These are phyloP conservation scores for Oxyria digyna DNA, from an alignment of 148 eudicot genomes.

Conservation along the genomic window DNA sequence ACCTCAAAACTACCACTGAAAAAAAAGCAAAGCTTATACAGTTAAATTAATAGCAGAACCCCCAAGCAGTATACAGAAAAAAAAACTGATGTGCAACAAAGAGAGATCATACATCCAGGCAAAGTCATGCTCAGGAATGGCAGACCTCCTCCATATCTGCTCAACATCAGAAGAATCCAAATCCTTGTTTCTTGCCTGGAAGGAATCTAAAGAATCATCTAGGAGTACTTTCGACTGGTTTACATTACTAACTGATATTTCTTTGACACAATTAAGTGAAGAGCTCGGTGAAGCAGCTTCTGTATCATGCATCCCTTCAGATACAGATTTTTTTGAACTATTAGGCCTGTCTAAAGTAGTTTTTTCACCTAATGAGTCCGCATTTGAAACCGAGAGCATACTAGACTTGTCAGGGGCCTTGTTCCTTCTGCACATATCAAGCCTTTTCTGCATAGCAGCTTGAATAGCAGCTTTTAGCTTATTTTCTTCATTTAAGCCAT, in stretches of 20 bases:
- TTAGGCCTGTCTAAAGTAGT: conserved; percentile 24
- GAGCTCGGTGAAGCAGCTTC: conserved; percentile 11
- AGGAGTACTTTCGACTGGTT: conserved; percentile 34
- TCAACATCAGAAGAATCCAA: conserved; percentile 20
- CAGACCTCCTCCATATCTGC: conserved; percentile 27
- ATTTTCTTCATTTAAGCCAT: conserved; percentile 35
- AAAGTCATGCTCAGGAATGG: conserved; percentile 73
- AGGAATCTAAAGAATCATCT: conserved; percentile 19
- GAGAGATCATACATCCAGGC: conserved; percentile 74
- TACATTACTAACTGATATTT: conserved; percentile 17
- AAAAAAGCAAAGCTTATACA: conserved; percentile 8
- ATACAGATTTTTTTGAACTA: conserved; percentile 16
- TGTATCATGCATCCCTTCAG: conserved; percentile 28
- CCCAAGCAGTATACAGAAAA: not conserved
- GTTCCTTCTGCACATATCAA: conserved; percentile 42
- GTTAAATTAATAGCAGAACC: not conserved
- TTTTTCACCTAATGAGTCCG: conserved; percentile 16
- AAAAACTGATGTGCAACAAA: conserved; percentile 1
- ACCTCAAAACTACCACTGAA: conserved; percentile 90
- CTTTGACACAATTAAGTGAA: conserved; percentile 23
- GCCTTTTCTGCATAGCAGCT: conserved; percentile 78
- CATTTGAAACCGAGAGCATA: conserved; percentile 29
- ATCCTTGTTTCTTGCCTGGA: conserved; percentile 15
- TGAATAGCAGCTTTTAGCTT: conserved; percentile 77
- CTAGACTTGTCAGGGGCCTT: conserved; percentile 38